Evolutionary conservation across 352 stramenopile species (phyloP), one percentile per base, ranked within the genome.

Genomic region (Paralagenidium karlingii): DNA sequence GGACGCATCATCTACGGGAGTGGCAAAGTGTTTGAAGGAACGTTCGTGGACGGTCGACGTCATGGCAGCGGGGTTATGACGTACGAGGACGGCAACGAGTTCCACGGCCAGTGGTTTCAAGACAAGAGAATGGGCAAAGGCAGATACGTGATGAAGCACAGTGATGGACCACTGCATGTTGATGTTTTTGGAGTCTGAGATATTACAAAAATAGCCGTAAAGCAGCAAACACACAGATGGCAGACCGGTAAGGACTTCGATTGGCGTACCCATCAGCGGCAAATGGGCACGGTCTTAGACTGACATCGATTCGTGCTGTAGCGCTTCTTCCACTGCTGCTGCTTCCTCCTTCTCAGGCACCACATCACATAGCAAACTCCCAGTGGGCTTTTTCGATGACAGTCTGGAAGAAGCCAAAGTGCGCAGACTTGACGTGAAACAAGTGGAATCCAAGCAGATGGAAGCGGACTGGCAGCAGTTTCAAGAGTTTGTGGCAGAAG

Each of bases 51-150:
- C 25, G 86, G 85, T 3, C 55, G 63, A 8, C 63, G 76, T 5
- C 71, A 94, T 25, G 87, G 86, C 15, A 22, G 60, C 1, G 85
- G 83, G 0, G 50, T 85, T 22, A 82, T 94, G 62, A 82, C 53
- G 8, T 94, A 91, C 32, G 41, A 49, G 0, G 79, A 89, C 37
- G 81, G 82, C 16, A 91, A 91, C 40, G 55, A 58, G 7, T 94
- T 82, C 48, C 64, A 82, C 21, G 89, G 89, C 5, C 57, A 80
- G 16, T 97, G 86, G 86, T 68, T 76, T 40, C 60, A 77, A 19
- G 85, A 94, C 47, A 71, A 90, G 40, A 81, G 87, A 20, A 71
- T 94, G 46, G 83, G 79, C 18, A 67, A 82, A 1, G 85, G 85
- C 3, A 77, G 60, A 44, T 89, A 83, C 30, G 37, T 68, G 20